Percentiles rank a stretch among this genome's conserved stretches.
Conservation (phyloP, 2,329 filamentous ascomycete genomes). For the Diplocarpon mali region DNA sequence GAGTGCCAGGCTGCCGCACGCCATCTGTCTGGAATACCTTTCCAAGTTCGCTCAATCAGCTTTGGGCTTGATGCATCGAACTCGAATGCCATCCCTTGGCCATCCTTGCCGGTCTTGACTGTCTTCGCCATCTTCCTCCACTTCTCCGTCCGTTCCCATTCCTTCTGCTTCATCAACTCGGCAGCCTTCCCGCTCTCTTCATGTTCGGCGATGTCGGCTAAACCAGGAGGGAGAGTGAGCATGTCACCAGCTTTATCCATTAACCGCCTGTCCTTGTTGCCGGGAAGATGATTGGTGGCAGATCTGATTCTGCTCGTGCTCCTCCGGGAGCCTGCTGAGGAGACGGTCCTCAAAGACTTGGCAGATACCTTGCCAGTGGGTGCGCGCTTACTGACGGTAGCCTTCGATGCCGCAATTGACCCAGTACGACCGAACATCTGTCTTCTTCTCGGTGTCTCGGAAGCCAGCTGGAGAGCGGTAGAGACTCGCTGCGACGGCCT, state of each 20-base stretch:
- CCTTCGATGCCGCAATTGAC: conserved; percentile 17
- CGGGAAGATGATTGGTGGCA: conserved; percentile 47
- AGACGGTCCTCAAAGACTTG: conserved; percentile 46
- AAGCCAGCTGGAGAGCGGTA: conserved; percentile 24
- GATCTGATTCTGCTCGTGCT: conserved; percentile 45
- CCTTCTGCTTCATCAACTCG: conserved; percentile 49
- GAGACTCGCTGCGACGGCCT: conserved; percentile 25
- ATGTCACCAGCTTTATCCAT: conserved; percentile 59
- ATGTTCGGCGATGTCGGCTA: conserved; percentile 46
- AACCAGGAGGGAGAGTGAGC: conserved; percentile 47
- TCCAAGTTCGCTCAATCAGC: conserved; percentile 87
- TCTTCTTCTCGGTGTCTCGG: conserved; percentile 23
- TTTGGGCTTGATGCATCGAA: conserved; percentile 80
- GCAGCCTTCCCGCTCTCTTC: conserved; percentile 40
- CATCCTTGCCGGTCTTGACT: conserved; percentile 37
- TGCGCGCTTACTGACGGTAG: conserved; percentile 23
- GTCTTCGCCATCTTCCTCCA: conserved; percentile 57
- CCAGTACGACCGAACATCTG: conserved; percentile 22
- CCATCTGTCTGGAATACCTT: conserved; percentile 95
- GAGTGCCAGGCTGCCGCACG: conserved; percentile 88
- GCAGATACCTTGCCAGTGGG: conserved; percentile 46
- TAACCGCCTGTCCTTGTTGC: conserved; percentile 49
- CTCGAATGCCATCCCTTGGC: conserved; percentile 53
- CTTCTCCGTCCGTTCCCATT: conserved; percentile 52
- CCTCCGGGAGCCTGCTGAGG: conserved; percentile 24